Percentiles rank a stretch among this genome's conserved stretches.
phyloP scores from a whole-genome alignment of 2,329 filamentous ascomycete species.

The Xylaria digitata region DNA sequence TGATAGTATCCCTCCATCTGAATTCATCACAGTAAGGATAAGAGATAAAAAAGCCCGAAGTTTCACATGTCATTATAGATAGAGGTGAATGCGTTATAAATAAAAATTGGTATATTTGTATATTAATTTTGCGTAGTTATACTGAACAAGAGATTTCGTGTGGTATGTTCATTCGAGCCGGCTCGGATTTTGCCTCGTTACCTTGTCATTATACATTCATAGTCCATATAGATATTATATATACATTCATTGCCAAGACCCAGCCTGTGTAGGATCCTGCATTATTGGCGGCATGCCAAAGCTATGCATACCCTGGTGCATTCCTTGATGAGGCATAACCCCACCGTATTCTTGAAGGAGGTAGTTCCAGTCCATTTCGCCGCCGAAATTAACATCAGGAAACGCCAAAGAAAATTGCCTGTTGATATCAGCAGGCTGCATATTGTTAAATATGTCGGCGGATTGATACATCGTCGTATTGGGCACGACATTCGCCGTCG shows the following conservation, averaged over 20 bases:
- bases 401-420: slow-evolving; percentile 49
- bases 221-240: slow-evolving; percentile 14
- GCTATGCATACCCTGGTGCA: slow-evolving; percentile 37
- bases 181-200: slow-evolving; percentile 26
- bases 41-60: not conserved
- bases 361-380: slow-evolving; percentile 51
- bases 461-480: slow-evolving; percentile 42
- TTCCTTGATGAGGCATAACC: slow-evolving; percentile 42
- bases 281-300: slow-evolving; percentile 28
- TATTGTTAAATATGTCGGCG: slow-evolving; percentile 41
- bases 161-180: slow-evolving; percentile 21
- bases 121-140: slow-evolving; percentile 26
- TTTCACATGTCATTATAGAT: not conserved
- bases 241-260: slow-evolving; percentile 37
- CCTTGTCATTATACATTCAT: slow-evolving; percentile 30
- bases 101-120: not conserved
- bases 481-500: slow-evolving; percentile 31
- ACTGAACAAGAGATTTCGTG: slow-evolving; percentile 5
- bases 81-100: not conserved
- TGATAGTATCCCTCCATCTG: not conserved
- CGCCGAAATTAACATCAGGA: slow-evolving; percentile 49
- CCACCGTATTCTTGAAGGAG: slow-evolving; percentile 49
- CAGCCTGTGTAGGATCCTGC: slow-evolving; percentile 36
- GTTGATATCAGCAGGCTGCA: slow-evolving; percentile 45
- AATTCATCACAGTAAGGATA: not conserved